Conservation (phyloP, 2,329 filamentous ascomycete species). For the Fusarium sp. region DNA sequence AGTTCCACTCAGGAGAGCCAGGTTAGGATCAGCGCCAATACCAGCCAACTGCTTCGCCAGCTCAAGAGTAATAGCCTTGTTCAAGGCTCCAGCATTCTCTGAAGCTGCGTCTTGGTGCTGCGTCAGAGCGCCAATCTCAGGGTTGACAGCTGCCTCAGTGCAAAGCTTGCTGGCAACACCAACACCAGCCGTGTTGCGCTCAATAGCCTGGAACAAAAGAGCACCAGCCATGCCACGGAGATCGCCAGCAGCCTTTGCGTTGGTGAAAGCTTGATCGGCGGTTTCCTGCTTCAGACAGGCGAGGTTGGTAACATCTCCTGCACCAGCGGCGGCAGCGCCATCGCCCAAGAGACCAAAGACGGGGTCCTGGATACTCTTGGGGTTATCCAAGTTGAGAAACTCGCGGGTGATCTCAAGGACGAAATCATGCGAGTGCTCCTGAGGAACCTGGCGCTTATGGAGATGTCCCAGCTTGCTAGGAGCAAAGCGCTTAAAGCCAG, state of each 20-base stretch:
- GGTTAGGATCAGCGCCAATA: constrained; percentile 67
- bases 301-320: constrained; percentile 54
- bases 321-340: constrained; percentile 52
- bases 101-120: constrained; percentile 75
- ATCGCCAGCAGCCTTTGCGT: constrained; percentile 61
- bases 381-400: constrained; percentile 57
- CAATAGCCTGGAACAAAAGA: constrained; percentile 62
- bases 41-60: constrained; percentile 66
- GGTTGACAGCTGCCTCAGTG: constrained; percentile 64
- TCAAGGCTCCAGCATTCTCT: constrained; percentile 60
- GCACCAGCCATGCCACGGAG: constrained; percentile 62
- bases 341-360: constrained; percentile 59
- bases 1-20: constrained; percentile 68
- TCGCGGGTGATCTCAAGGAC: constrained; percentile 56
- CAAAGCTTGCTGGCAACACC: constrained; percentile 50
- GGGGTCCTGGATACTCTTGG: constrained; percentile 59
- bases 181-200: constrained; percentile 56
- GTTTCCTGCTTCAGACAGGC: constrained; percentile 58
- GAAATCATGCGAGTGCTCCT: constrained; percentile 63
- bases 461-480: constrained; percentile 5
- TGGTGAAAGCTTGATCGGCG: constrained; percentile 67
- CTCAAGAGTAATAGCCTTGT: constrained; percentile 67
- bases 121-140: constrained; percentile 68
- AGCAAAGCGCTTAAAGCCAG: constrained; percentile 22
- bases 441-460: constrained; percentile 57